Conservation (phyloP, 805 yeast genomes). For the Barnettozyma sucrosica region DNA sequence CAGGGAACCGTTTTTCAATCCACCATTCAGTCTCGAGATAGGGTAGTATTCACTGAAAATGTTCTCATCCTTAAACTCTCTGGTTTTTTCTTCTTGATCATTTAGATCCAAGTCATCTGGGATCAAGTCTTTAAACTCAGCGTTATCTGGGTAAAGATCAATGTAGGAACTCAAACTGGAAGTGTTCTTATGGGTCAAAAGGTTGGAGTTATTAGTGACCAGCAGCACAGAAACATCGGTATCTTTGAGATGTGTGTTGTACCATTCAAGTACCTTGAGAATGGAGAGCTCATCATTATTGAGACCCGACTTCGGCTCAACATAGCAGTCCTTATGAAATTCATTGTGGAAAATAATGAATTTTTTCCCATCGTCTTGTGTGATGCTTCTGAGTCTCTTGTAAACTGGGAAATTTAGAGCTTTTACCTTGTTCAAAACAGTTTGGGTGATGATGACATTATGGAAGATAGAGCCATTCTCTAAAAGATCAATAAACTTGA, state of each 20-base stretch:
- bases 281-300: constrained; percentile 77
- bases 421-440: constrained; percentile 88
- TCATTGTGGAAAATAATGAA: constrained; percentile 93
- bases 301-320: constrained; percentile 50
- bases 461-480: constrained; percentile 72
- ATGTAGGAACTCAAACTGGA: constrained; percentile 56
- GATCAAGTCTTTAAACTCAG: constrained; percentile 71
- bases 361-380: constrained; percentile 63
- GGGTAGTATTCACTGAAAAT: constrained; percentile 74
- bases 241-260: constrained; percentile 51
- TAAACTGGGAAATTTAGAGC: constrained; percentile 85
- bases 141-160: constrained; percentile 59
- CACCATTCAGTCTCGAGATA: constrained; percentile 82
- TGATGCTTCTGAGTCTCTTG: constrained; percentile 71
- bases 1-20: constrained; percentile 78
- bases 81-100: constrained; percentile 26
- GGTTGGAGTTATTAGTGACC: constrained; percentile 61
- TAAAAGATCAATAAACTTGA: constrained; percentile 83
- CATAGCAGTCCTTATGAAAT: constrained; percentile 47
- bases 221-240: constrained; percentile 42
- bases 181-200: constrained; percentile 42
- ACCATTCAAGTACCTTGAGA: constrained; percentile 70
- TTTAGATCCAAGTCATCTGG: constrained; percentile 40
- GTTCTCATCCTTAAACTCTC: constrained; percentile 19
- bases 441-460: constrained; percentile 93